A percentile compares a stretch with the other conserved stretches of the same genome.
phyloP scores from a whole-genome alignment of 2,329 filamentous ascomycete genomes.

The Botrytis squamosa region DNA sequence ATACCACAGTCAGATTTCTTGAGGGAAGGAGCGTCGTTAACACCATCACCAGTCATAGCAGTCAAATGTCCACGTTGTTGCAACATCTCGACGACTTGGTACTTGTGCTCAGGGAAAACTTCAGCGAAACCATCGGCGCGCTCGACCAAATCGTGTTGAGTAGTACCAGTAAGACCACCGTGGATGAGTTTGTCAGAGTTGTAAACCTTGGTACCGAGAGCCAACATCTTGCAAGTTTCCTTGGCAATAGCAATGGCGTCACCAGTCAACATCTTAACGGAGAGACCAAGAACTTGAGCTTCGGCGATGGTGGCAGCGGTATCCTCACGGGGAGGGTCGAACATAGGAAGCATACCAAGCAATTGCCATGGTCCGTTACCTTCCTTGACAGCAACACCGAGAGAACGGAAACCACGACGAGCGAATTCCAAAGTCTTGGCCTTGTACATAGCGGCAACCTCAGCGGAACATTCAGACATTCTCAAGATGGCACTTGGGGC shows the following conservation, averaged over 20 bases:
- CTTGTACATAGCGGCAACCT: conserved; percentile 65
- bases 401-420: conserved; percentile 75
- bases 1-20: conserved; percentile 96
- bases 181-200: conserved; percentile 76
- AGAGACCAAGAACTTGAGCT: conserved; percentile 72
- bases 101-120: conserved; percentile 95
- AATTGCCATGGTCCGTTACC: conserved; percentile 69
- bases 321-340: conserved; percentile 76
- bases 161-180: conserved; percentile 70
- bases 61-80: conserved; percentile 92
- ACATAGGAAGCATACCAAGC: conserved; percentile 76
- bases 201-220: conserved; percentile 77
- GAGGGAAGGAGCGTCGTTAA: conserved; percentile 88
- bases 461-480: conserved; percentile 64
- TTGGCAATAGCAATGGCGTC: conserved; percentile 77
- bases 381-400: conserved; percentile 77
- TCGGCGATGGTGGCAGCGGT: conserved; percentile 76
- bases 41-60: conserved; percentile 95
- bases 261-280: conserved; percentile 80
- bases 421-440: conserved; percentile 74
- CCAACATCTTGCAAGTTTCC: conserved; percentile 80
- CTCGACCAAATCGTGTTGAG: conserved; percentile 75
- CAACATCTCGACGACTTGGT: conserved; percentile 89
- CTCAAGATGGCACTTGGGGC: conserved; percentile 73
- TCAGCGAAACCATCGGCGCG: conserved; percentile 93